phyloP scores from a whole-genome alignment of 345 rosid species.

The Chamaenerion angustifolium region DNA sequence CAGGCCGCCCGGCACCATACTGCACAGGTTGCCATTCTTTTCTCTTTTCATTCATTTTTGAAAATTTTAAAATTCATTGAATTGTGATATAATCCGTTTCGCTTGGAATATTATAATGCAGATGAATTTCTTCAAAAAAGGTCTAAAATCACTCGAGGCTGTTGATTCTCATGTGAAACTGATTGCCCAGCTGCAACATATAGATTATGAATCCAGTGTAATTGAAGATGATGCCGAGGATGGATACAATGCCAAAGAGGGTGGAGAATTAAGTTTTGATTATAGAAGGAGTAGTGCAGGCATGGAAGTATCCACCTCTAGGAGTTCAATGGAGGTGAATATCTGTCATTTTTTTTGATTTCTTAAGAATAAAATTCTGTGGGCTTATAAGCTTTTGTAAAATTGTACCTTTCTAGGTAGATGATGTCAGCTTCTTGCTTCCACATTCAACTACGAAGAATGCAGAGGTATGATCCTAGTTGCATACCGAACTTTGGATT shows the following conservation, averaged over 20 bases:
- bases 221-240: slow-evolving; percentile 31
- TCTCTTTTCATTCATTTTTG: not conserved
- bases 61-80: not conserved
- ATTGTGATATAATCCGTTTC: slow-evolving; percentile 2
- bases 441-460: slow-evolving; percentile 19
- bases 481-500: not conserved
- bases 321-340: slow-evolving; percentile 61
- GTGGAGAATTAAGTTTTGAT: slow-evolving; percentile 74
- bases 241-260: slow-evolving; percentile 27
- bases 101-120: slow-evolving; percentile 12
- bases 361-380: too few relatives aligned
- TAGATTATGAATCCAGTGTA: slow-evolving; percentile 64
- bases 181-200: slow-evolving; percentile 63
- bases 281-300: slow-evolving; percentile 41
- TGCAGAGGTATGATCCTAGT: slow-evolving; percentile 29
- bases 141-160: slow-evolving; percentile 71
- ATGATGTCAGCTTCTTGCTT: slow-evolving; percentile 38
- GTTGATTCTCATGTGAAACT: slow-evolving; percentile 54
- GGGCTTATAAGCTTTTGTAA: too few relatives aligned
- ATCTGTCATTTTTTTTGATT: not conserved
- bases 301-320: slow-evolving; percentile 34
- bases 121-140: slow-evolving; percentile 76
- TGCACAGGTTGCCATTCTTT: slow-evolving; percentile 57
- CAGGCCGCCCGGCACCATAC: slow-evolving; percentile 95
- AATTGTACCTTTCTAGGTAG: slow-evolving; percentile 26